Base-by-base conservation (phyloP, 352 stramenopile species). In the Globisporangium recalcitrans region DNA sequence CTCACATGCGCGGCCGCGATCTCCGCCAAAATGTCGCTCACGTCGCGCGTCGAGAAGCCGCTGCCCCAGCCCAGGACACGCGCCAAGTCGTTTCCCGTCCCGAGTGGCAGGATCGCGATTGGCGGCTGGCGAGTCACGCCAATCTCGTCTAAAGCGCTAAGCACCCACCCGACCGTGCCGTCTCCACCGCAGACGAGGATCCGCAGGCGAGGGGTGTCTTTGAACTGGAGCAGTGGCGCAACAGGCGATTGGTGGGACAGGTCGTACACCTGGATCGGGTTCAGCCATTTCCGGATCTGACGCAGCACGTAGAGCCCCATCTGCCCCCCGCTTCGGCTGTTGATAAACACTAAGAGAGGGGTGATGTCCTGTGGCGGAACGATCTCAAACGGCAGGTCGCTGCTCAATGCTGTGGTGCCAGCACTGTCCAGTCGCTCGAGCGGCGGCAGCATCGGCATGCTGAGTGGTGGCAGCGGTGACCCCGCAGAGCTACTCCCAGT, bases 201-300 rank as follows among this genome's bases (percentile, higher is more conserved):
- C 10, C 95, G 85, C 10, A 98, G 76, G 6, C 88, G 73, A 16
- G 79, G 84, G 2, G 98, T 74, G 27, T 87, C 71, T n/a, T 83
- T 80, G 78, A 98, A 98, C 38, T 89, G 91, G 53, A 90, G 72
- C 38, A 99, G 71, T 6, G 97, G 77, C 31, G 89, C 85, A 38
- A 97, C 77, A n/a, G 96, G 96, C 46, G 88, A 88, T 65, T 97
- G 90, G 58, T 97, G 76, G 9, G 88, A 91, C 14, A 99, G 72
- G 59, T 99, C 96, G 71, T 96, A 97, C 14, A 99, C 75, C 77
- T 99, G 96, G 55, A 98, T 85, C 13, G 96, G 95, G 72, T 99
- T 98, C 4, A 98, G 75, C 69, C 97, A 87, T 19, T 86, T 81
- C 19, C 92, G 82, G 58, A 98, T 82, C 73, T 98, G 92, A 6